phyloP scores from a whole-genome alignment of 441 rosid genomes.

The Raphanus hybrid region DNA sequence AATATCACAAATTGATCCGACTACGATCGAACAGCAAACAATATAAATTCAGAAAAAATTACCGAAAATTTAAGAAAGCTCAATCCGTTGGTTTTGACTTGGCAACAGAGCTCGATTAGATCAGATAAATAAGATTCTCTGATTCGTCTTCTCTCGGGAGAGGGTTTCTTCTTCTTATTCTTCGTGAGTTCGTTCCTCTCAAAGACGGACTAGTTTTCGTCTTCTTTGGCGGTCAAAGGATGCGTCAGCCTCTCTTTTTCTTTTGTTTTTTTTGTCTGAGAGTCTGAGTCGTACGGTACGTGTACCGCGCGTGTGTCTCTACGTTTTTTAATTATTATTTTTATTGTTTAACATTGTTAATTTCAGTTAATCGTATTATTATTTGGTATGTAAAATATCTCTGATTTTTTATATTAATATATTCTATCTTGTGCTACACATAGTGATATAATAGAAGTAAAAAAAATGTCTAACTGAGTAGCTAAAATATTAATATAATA shows the following conservation, averaged over 20 bases:
- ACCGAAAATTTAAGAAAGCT: neutral
- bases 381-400: too few relatives aligned
- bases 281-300: slow-evolving; percentile 23
- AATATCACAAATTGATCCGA: slow-evolving; percentile 4
- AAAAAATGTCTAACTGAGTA: too few relatives aligned
- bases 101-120: neutral
- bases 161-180: slow-evolving; percentile 1
- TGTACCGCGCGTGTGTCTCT: neutral
- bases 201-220: slow-evolving; percentile 14
- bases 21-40: neutral
- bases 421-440: too few relatives aligned
- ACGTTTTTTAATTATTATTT: neutral
- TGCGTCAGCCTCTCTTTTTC: slow-evolving; percentile 21
- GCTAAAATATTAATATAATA: too few relatives aligned
- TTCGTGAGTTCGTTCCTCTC: slow-evolving; percentile 9
- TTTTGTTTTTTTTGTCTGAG: too few relatives aligned
- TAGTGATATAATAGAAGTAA: too few relatives aligned
- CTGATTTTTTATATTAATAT: too few relatives aligned
- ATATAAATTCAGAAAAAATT: neutral
- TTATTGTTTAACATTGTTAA: neutral
- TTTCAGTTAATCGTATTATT: too few relatives aligned
- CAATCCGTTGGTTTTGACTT: neutral
- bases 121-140: slow-evolving; percentile 7
- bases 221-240: slow-evolving; percentile 38
- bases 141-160: neutral